Conservation (phyloP, 2,329 filamentous ascomycete species). For the Colletotrichum acutatum region DNA sequence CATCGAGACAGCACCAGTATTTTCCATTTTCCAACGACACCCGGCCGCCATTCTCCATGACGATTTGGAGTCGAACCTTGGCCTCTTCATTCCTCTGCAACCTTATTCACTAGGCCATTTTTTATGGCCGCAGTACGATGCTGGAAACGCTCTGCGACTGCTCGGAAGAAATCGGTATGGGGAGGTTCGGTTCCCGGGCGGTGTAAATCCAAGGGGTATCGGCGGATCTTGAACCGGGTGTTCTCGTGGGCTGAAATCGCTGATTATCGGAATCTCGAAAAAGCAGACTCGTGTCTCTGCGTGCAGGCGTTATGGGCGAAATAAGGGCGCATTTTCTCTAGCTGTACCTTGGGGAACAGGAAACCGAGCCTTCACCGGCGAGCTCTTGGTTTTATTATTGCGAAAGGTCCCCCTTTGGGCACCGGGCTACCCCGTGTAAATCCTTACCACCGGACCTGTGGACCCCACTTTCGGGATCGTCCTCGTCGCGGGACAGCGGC, state of each 20-base stretch:
- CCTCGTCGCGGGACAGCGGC: constrained; percentile 29
- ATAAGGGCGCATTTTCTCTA: not conserved
- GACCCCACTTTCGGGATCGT: constrained; percentile 37
- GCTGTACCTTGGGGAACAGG: not conserved
- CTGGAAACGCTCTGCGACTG: constrained; percentile 18
- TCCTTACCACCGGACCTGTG: constrained; percentile 28
- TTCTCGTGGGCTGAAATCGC: not conserved
- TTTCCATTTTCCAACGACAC: not conserved
- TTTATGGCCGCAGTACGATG: not conserved
- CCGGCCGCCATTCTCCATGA: not conserved
- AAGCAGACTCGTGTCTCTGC: not conserved
- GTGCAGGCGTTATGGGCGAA: not conserved
- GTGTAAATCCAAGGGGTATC: not conserved
- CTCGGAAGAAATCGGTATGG: not conserved
- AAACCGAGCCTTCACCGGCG: not conserved
- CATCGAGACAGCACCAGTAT: not conserved
- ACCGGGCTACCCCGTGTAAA: constrained; percentile 17
- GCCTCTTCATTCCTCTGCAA: not conserved
- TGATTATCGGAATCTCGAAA: not conserved
- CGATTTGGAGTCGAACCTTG: not conserved
- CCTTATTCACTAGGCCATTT: not conserved
- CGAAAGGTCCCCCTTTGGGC: constrained; percentile 5
- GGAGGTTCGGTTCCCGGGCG: not conserved
- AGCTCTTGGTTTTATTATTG: constrained; percentile 24
- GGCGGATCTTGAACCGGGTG: not conserved